Evolutionary conservation across 1,284 basidiomycete species (phyloP).

Genomic region (Laetiporus sulphureus): DNA sequence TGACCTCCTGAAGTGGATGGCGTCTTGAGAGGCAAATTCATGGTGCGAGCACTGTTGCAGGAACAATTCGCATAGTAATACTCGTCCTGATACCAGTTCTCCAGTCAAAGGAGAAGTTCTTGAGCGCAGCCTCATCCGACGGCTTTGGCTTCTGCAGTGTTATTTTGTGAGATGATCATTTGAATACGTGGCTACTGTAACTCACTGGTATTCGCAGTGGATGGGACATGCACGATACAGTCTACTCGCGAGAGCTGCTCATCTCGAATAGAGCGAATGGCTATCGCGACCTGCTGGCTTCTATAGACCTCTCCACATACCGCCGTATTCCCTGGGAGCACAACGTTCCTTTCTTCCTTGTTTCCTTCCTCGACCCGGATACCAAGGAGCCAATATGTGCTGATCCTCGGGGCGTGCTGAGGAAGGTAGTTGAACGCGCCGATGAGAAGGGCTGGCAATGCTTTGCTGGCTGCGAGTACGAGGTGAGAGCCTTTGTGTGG

Average conservation of each 20-base stretch:
- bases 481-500: too few relatives aligned
- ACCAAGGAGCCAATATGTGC: slow-evolving; percentile 70
- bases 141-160: slow-evolving; percentile 93
- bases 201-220: slow-evolving; percentile 40
- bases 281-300: slow-evolving; percentile 82
- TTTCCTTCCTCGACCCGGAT: slow-evolving; percentile 85
- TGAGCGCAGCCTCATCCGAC: slow-evolving; percentile 75
- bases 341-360: slow-evolving; percentile 88
- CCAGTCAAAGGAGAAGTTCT: slow-evolving; percentile 87
- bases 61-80: too few relatives aligned
- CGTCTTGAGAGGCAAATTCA: slow-evolving; percentile 88
- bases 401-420: slow-evolving; percentile 83
- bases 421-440: slow-evolving; percentile 48
- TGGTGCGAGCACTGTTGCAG: too few relatives aligned
- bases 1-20: slow-evolving; percentile 66
- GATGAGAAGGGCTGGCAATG: slow-evolving; percentile 48
- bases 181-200: slow-evolving; percentile 4
- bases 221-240: slow-evolving; percentile 84
- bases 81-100: too few relatives aligned
- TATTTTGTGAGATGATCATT: slow-evolving; percentile 59
- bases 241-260: slow-evolving; percentile 79
- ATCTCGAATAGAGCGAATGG: slow-evolving; percentile 91
- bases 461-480: slow-evolving; percentile 86
- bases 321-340: slow-evolving; percentile 91
- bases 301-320: slow-evolving; percentile 80